Percentiles rank a stretch among this genome's conserved stretches.
Evolutionary conservation across 2,329 filamentous ascomycete genomes (phyloP).

Genomic region (Aspergillus japonicus): DNA sequence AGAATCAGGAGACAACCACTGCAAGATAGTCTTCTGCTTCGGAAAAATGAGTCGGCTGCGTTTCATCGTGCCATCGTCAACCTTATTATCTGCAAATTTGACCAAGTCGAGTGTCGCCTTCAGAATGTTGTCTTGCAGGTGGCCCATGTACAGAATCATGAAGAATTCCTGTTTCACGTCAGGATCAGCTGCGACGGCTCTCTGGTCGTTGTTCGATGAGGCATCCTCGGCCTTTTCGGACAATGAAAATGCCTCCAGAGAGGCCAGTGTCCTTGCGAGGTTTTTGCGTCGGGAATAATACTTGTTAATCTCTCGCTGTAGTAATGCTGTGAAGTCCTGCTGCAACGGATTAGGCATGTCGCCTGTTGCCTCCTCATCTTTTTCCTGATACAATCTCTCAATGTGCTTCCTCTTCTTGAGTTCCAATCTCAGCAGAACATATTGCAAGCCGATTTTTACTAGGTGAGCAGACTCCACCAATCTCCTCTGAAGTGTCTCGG

Average conservation of each 20-base stretch:
- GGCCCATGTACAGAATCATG: slow-evolving; percentile 61
- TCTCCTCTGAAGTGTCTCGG: slow-evolving; percentile 26
- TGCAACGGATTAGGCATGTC: slow-evolving; percentile 56
- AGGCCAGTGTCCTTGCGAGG: slow-evolving; percentile 49
- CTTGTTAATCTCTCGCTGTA: slow-evolving; percentile 51
- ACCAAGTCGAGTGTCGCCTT: slow-evolving; percentile 62
- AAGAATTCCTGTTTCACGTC: slow-evolving; percentile 60
- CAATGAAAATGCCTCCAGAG: slow-evolving; percentile 26
- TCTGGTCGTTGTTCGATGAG: slow-evolving; percentile 15
- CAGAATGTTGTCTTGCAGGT: slow-evolving; percentile 59
- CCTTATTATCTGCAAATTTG: slow-evolving; percentile 63
- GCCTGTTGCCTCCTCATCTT: slow-evolving; percentile 52
- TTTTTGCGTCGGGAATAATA: slow-evolving; percentile 55
- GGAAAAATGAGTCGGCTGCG: slow-evolving; percentile 63
- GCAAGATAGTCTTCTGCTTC: slow-evolving; percentile 57
- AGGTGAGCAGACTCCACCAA: slow-evolving; percentile 63
- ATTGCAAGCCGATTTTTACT: slow-evolving; percentile 61
- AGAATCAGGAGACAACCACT: slow-evolving; percentile 50
- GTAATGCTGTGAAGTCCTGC: slow-evolving; percentile 52
- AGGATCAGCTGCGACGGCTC: slow-evolving; percentile 17
- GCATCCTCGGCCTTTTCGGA: slow-evolving; percentile 37
- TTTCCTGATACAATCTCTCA: slow-evolving; percentile 37
- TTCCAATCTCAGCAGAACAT: slow-evolving; percentile 54
- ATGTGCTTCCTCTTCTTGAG: slow-evolving; percentile 37
- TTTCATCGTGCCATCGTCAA: slow-evolving; percentile 62